These are phyloP conservation scores for Anastatica hierochuntica DNA, from an alignment of 345 rosid genomes.

Conservation along the genomic window DNA sequence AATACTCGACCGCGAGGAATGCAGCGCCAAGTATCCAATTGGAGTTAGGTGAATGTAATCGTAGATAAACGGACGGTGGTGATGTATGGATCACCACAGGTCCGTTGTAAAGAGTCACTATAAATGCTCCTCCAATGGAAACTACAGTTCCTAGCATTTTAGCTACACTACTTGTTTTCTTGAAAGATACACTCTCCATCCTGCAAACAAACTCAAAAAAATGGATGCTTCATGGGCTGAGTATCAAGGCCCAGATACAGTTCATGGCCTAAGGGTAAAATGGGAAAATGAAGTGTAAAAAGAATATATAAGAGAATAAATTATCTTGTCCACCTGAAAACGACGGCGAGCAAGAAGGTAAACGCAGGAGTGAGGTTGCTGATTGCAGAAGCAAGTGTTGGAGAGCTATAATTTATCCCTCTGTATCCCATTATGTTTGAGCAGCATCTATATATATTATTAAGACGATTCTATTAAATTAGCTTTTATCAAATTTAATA, in stretches of 20 bases:
- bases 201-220: slow-evolving; percentile 35
- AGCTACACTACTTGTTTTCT: slow-evolving; percentile 59
- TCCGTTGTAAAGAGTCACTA: slow-evolving; percentile 66
- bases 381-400: slow-evolving; percentile 92
- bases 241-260: neutral
- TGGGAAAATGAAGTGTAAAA: slow-evolving; percentile 6
- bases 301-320: slow-evolving; percentile 3
- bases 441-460: slow-evolving; percentile 42
- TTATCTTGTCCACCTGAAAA: too few species aligned
- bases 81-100: slow-evolving; percentile 40
- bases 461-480: neutral
- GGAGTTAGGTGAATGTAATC: slow-evolving; percentile 32
- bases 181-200: slow-evolving; percentile 59
- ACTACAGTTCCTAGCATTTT: slow-evolving; percentile 69
- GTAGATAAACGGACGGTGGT: slow-evolving; percentile 23
- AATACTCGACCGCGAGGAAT: slow-evolving; percentile 57
- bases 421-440: slow-evolving; percentile 80
- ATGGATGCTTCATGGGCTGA: too few species aligned
- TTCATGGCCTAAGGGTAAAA: slow-evolving; percentile 10
- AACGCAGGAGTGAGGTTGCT: slow-evolving; percentile 95
- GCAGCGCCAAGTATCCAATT: slow-evolving; percentile 71
- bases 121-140: slow-evolving; percentile 69
- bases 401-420: slow-evolving; percentile 73
- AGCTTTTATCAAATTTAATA: too few species aligned
- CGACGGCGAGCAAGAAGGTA: slow-evolving; percentile 76